A percentile compares a stretch with the other conserved stretches of the same genome.
Evolutionary conservation across 2,329 filamentous ascomycete genomes (phyloP).

Genomic region (Calonectria leucothoes): DNA sequence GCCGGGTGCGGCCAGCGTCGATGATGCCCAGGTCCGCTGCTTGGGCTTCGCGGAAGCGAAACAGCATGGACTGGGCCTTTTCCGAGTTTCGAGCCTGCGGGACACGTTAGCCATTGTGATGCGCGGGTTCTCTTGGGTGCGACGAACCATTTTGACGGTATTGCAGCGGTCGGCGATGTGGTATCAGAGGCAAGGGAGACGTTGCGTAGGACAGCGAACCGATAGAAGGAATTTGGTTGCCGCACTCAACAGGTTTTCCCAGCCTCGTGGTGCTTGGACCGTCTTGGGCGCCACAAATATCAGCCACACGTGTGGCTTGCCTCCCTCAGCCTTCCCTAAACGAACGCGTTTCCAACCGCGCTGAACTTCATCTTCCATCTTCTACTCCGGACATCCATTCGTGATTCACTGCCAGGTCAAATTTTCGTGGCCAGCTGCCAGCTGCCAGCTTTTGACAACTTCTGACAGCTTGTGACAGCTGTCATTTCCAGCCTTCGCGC

Average conservation of each 20-base stretch:
- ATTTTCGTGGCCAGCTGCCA: neutral
- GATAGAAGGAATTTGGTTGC: conserved; percentile 28
- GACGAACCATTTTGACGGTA: conserved; percentile 43
- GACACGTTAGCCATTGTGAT: conserved; percentile 14
- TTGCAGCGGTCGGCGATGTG: conserved; percentile 17
- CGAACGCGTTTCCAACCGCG: conserved; percentile 1
- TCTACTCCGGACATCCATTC: neutral
- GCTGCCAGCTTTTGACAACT: neutral
- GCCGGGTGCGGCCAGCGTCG: conserved; percentile 88
- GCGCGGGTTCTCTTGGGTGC: rapidly evolving
- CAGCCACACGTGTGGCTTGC: conserved; percentile 32
- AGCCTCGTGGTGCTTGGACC: conserved; percentile 35
- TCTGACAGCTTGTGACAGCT: neutral
- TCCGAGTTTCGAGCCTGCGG: conserved; percentile 93
- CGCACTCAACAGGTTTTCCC: conserved; percentile 40
- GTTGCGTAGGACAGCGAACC: conserved; percentile 19
- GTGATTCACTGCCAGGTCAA: conserved; percentile 1
- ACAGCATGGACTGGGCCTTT: conserved; percentile 99
- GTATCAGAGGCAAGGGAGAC: conserved; percentile 8
- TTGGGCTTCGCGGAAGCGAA: conserved; percentile 98
- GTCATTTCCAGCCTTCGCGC: neutral
- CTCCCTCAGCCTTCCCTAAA: conserved; percentile 33
- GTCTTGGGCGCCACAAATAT: conserved; percentile 22
- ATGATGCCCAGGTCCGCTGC: conserved; percentile 96
- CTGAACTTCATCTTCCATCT: conserved; percentile 17